Evolutionary conservation across 768 basidiomycete genomes (phyloP), one percentile per base, ranked within the genome.

Genomic region (Mycena alexandri): DNA sequence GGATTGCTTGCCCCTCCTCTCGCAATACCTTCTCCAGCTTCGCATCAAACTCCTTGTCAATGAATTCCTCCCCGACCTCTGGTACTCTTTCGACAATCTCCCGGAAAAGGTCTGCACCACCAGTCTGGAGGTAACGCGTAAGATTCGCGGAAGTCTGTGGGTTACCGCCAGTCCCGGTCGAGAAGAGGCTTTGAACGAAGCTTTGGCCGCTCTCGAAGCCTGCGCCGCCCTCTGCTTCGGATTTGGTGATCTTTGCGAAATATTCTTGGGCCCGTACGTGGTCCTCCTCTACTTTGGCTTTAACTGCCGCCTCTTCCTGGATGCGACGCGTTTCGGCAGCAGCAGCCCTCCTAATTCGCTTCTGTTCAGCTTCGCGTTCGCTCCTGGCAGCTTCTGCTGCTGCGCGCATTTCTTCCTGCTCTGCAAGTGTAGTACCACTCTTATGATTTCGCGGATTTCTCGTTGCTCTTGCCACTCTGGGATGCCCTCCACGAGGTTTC

Each of bases 1-100:
- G 66, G 17, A 67, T 67, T 1, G 66, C 66, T 3, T 13, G 3
- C 1, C 66, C 66, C 22, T 67, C 66, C 2, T 0, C 21, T 38
- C 5, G 29, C 21, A 60, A 16, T 3, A 60, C 46, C 59, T 61
- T 34, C 25, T 61, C 59, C 2, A 67, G 44, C 38, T 29, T 52
- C 13, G 13, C 21, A 16, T 54, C 41, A 8, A 67, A 25, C 36
- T 56, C 25, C 22, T 54, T 8, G 22, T 53, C 41, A 4, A 62
- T 16, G 34, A 67, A 43, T 25, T 67, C 53, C 3, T 67, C 43
- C 8, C 59, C 38, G 9, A 55, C 41, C 17, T 24, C 60, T 47
- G 66, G 66, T 38, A 47, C 51, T 13, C 66, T 60, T 4, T 41
- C 43, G 1, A 61, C 41, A 34, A 67, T 62, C 4, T 5, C 7